phyloP scores from a whole-genome alignment of 345 rosid species.

The Salix udensis region DNA sequence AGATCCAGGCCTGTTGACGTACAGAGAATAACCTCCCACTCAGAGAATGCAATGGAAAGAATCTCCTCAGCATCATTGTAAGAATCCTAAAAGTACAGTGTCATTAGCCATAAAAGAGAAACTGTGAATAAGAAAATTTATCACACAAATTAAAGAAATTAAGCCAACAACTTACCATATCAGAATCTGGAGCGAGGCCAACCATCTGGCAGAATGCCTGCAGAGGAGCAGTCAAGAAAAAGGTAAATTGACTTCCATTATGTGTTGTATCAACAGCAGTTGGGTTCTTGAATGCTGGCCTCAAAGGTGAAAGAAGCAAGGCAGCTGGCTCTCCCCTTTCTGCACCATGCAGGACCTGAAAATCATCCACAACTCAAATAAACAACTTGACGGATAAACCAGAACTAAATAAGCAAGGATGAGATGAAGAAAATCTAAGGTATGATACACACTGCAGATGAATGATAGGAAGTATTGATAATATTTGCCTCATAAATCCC shows the following conservation, averaged over 20 bases:
- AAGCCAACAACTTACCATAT: constrained; percentile 44
- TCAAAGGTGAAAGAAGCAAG: constrained; percentile 79
- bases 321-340: constrained; percentile 93
- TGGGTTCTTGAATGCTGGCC: constrained; percentile 47
- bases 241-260: constrained; percentile 82
- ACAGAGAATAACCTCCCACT: constrained; percentile 87
- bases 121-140: constrained; percentile 5
- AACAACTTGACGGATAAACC: constrained; percentile 12
- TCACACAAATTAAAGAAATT: background rate
- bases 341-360: constrained; percentile 78
- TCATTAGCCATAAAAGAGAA: constrained; percentile 5
- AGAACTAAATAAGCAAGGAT: background rate
- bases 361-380: constrained; percentile 11
- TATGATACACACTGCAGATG: background rate
- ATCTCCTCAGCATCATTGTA: constrained; percentile 65
- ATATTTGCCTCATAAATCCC: background rate
- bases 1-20: constrained; percentile 69
- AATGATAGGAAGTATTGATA: background rate
- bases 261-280: constrained; percentile 36
- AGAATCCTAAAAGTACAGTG: constrained; percentile 43
- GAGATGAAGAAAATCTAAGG: background rate
- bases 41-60: constrained; percentile 64
- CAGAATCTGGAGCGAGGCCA: constrained; percentile 48
- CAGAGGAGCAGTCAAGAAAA: constrained; percentile 85
- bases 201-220: constrained; percentile 85